Base-by-base conservation (phyloP, 106 monocot genomes). In the Gastrodia elata region DNA sequence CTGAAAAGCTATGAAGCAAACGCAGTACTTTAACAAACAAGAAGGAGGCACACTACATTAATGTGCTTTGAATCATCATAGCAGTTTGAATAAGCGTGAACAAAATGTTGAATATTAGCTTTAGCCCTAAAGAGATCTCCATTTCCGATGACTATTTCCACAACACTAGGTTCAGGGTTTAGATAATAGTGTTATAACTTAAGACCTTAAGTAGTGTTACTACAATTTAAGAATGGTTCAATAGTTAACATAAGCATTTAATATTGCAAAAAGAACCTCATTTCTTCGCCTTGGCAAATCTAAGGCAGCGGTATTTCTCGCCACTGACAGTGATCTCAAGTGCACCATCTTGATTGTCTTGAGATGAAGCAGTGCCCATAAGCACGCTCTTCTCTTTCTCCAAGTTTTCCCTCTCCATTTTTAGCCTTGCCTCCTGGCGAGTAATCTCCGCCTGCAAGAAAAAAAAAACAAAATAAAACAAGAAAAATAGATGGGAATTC, bases 341-440 rank as follows among this genome's bases (percentile, higher is more conserved):
- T 35, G 78, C 73, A 11, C 78, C 78, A 49, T 78, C 78, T 37
- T 78, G 78, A 49, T 78, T 78, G 40, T 78, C 78, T 49, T 78
- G 78, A 57, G 42, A 65, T 8, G 78, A 78, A 36, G 78, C 78
- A 65, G 78, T 73, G 16, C 78, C 78, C 78, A 78, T 78, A 27
- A 78, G 78, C 41, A 78, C 78, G 28, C 78, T 78, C 65, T 78
- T 78, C 73, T 78, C 78, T 38, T 78, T 78, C 73, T 78, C 78
- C 14, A 78, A 48, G 46, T 78, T 78, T 52, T 78, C 78, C 48
- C 65, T 78, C 65, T 78, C 78, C 72, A 78, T 67, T 65, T 78
- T 78, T 37, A 78, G 64, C 65, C 78, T 78, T 4, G 49, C 65
- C 28, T 78, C 78, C 65, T 78, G 78, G 16, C 78, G 71, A 37